Conservation (phyloP, 139 green algal genomes). For the Chlorella sorokiniana region DNA sequence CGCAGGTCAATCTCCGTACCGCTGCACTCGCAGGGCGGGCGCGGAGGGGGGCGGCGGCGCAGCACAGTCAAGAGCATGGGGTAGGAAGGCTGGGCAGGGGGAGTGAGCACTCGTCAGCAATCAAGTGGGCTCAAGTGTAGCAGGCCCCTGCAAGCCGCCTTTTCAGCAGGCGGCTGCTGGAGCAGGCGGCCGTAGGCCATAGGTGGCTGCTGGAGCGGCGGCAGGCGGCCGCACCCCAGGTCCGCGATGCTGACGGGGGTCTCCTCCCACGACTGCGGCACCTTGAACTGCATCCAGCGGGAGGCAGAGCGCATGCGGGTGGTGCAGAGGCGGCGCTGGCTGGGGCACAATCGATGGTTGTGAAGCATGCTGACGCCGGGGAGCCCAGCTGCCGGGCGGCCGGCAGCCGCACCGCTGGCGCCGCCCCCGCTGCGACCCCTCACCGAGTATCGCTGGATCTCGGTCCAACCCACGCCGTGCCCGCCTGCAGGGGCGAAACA, state of each 20-base stretch:
- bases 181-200: too few species aligned
- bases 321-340: too few species aligned
- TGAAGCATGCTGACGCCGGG: too few species aligned
- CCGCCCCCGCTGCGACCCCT: background rate
- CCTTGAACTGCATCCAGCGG: too few species aligned
- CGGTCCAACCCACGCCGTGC: constrained; percentile 91
- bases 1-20: constrained; percentile 68
- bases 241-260: constrained; percentile 95
- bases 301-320: too few species aligned
- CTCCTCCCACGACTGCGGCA: constrained; percentile 82
- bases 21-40: background rate
- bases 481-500: constrained; percentile 36
- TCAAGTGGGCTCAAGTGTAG: too few species aligned
- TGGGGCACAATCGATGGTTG: too few species aligned
- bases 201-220: background rate
- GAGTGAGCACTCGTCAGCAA: too few species aligned
- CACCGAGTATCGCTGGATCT: constrained; percentile 81
- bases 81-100: background rate
- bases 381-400: too few species aligned
- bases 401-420: background rate
- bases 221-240: constrained; percentile 92
- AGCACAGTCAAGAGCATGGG: background rate
- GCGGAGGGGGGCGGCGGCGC: too few species aligned
- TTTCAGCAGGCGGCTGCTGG: too few species aligned
- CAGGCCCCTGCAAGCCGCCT: too few species aligned